Conservation (phyloP, 805 yeast genomes). For the Metschnikowia henanensis region DNA sequence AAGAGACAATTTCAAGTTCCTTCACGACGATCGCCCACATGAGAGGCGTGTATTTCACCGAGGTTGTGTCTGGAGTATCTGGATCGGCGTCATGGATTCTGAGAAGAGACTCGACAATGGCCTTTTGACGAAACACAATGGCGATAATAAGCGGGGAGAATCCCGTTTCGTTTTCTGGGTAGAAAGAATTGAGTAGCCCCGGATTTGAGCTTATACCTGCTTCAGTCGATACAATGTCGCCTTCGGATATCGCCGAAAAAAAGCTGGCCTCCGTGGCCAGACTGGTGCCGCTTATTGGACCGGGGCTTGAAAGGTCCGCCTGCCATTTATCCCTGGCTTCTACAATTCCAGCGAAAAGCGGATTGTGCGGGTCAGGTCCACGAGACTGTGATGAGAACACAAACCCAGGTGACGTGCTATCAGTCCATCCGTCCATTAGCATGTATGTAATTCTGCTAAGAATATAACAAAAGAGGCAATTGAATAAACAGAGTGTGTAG, state of each 20-base stretch:
- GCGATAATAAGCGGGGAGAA: slow-evolving; percentile 46
- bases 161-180: slow-evolving; percentile 30
- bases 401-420: slow-evolving; percentile 4
- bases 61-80: slow-evolving; percentile 49
- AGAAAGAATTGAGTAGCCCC: slow-evolving; percentile 21
- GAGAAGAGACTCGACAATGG: slow-evolving; percentile 48
- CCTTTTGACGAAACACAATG: slow-evolving; percentile 51
- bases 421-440: slow-evolving; percentile 12
- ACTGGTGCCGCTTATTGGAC: not conserved
- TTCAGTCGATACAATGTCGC: slow-evolving; percentile 37
- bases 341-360: slow-evolving; percentile 10
- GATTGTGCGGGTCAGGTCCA: slow-evolving; percentile 10
- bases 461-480: not conserved
- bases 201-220: slow-evolving; percentile 23
- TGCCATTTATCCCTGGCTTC: slow-evolving; percentile 10
- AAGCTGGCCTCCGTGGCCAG: slow-evolving; percentile 12
- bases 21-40: slow-evolving; percentile 85
- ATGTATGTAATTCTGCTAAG: not conserved
- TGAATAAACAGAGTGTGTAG: not conserved
- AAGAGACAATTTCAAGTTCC: slow-evolving; percentile 52
- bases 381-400: slow-evolving; percentile 2
- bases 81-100: slow-evolving; percentile 45
- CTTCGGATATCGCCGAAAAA: slow-evolving; percentile 35
- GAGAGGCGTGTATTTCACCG: slow-evolving; percentile 59
- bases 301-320: not conserved